Evolutionary conservation across 371 early-diverging fungal species (phyloP), one percentile per base, ranked within the genome.

Genomic region (Mortierella sp.): DNA sequence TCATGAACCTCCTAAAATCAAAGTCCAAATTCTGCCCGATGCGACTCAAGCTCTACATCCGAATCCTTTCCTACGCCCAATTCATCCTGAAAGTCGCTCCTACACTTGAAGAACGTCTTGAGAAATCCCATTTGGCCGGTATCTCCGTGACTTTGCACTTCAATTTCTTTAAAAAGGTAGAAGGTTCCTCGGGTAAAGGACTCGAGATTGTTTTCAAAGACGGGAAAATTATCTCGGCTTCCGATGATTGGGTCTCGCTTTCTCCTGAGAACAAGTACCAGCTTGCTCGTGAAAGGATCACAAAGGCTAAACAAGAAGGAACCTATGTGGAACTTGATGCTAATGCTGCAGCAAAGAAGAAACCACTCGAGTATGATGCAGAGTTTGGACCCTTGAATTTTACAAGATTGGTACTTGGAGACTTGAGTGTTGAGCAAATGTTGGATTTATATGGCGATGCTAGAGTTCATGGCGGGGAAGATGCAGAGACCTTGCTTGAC

Each of bases 331-430:
- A 49, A 4, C 16, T 20, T 49, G 49, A 49, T 16, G 37, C n/a
- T n/a, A n/a, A n/a, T n/a, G n/a, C n/a, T n/a, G n/a, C n/a, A n/a
- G n/a, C 62, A 9, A 69, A 64, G 12, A 69, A 67, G 63, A 68
- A 65, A 35, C 73, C 73, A 0, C 28, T 63, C 5, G 66, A 57
- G 2, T 70, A 61, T 26, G 47, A 9, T 5, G 71, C 61, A 39
- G 63, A 62, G 20, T 78, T 78, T 55, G 70, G 74, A 14, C 79
- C 79, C 0, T 32, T 73, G 73, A 67, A 70, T 1, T 78, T 78
- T n/a, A 73, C 79, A 1, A 45, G 68, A 1, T 18, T 78, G 54
- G 10, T 78, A 22, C 68, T 70, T 1, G 79, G 79, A 4, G 74
- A 78, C 14, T 28, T 63, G 70, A 63, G 63, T 12, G 26, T 78